Conservation (phyloP, 768 basidiomycete species). For the Kwoniella sp. region DNA sequence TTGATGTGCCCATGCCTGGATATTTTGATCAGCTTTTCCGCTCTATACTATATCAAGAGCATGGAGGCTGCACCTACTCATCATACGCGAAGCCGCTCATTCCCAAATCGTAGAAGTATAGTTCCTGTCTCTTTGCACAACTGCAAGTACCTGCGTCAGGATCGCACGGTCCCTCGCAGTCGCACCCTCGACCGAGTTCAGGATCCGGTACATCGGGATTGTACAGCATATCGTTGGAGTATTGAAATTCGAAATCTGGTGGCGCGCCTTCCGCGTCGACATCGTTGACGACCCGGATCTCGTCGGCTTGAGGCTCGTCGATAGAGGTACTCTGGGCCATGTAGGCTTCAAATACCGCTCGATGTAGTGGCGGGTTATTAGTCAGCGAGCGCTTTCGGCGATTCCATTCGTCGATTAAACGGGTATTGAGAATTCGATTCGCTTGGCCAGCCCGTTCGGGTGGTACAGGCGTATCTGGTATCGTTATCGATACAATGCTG, state of each 20-base stretch:
- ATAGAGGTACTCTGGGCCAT: constrained; percentile 68
- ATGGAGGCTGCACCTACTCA: constrained; percentile 42
- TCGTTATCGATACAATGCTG: neutral
- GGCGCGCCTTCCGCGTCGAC: constrained; percentile 67
- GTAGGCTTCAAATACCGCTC: constrained; percentile 66
- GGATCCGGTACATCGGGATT: constrained; percentile 70
- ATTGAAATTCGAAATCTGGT: constrained; percentile 84
- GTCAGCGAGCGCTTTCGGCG: constrained; percentile 18
- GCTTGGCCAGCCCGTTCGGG: constrained; percentile 20
- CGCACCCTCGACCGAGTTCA: constrained; percentile 69
- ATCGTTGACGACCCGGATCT: constrained; percentile 69
- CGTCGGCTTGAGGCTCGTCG: constrained; percentile 72
- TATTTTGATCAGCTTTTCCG: constrained; percentile 3
- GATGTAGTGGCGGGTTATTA: constrained; percentile 43
- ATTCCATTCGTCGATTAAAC: constrained; percentile 33
- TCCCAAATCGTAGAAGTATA: constrained; percentile 57
- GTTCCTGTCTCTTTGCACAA: constrained; percentile 67
- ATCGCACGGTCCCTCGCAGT: constrained; percentile 74
- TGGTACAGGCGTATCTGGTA: constrained; percentile 17
- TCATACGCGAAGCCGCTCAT: constrained; percentile 71
- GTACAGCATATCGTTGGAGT: constrained; percentile 80
- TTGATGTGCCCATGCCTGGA: constrained; percentile 62
- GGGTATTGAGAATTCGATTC: constrained; percentile 19
- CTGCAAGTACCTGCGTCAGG: constrained; percentile 73
- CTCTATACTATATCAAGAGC: too few relatives aligned